Conservation (phyloP, 148 eudicot species). For the Mesembryanthemum crystallinum region DNA sequence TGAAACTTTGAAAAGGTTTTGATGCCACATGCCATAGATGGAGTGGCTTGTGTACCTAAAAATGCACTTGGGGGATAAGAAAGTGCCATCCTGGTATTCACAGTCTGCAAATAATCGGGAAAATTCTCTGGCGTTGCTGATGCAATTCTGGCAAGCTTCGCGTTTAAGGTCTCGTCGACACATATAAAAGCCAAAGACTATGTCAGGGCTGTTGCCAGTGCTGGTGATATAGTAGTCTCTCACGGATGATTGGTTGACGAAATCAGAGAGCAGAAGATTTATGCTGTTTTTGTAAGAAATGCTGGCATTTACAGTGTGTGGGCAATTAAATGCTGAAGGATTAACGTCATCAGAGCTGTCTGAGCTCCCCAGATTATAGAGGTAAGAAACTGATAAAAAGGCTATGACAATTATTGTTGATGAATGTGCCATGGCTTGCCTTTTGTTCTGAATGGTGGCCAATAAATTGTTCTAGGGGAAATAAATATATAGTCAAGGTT, state of each 20-base stretch:
- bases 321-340: background rate
- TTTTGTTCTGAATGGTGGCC: too few relatives aligned
- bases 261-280: background rate
- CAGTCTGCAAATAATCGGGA: background rate
- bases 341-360: background rate
- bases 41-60: constrained; percentile 10
- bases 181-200: constrained; percentile 19
- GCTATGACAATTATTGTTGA: background rate
- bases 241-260: background rate
- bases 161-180: constrained; percentile 15
- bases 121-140: background rate
- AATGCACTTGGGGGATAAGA: background rate
- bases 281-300: background rate
- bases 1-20: background rate
- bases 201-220: constrained; percentile 4
- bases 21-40: constrained; percentile 9
- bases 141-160: constrained; percentile 9
- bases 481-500: too few relatives aligned
- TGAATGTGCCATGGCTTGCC: background rate
- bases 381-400: background rate
- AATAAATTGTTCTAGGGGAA: background rate
- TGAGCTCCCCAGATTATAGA: background rate
- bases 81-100: background rate
- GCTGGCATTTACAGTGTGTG: background rate
- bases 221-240: constrained; percentile 6